Base-by-base conservation (phyloP, 768 basidiomycete genomes). In the Leccinum longicurvipes region DNA sequence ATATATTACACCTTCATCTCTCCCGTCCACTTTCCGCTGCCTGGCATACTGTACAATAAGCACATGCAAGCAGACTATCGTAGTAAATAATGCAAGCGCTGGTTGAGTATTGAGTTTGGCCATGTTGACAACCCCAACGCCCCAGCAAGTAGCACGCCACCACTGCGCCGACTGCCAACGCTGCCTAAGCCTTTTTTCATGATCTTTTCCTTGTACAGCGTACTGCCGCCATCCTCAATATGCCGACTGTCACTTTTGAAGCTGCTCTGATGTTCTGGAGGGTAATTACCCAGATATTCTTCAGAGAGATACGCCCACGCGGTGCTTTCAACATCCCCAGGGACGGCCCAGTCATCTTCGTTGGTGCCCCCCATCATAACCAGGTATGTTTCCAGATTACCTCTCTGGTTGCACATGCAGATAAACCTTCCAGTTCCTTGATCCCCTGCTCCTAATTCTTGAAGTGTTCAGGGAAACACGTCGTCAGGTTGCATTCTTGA, bases 281-380 rank as follows among this genome's bases (percentile, higher is more conserved):
- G 55, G 76, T 81, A 3, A 81, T 96, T 55, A 92, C 90, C 60
- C 90, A 90, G 73, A 86, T 98, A 63, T 98, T 98, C 80, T 98
- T 98, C 77, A 79, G 96, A 62, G 96, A 98, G 75, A 87, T 98
- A 64, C 82, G 96, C 56, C 91, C 94, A 4, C 79, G 96, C 71
- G 92, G 96, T 50, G 90, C 94, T 31, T 98, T 90, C 81, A 91
- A 97, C 69, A 91, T 98, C 56, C 96, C 96, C 24, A 80, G 80
- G 55, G 82, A 91, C 55, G 96, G 93, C 0, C 91, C 96, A 3
- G 83, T 96, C 52, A 91, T 98, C 60, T 94, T 97, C 71, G 93
- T 93, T 48, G 93, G 82, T 42, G 95, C 91, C 10, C 94, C 94
- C 41, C 94, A 98, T 72, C 84, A 86, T 66, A 97, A 97, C 71